Evolutionary conservation across 2,329 filamentous ascomycete species (phyloP).

Genomic region (Colletotrichum musicola): DNA sequence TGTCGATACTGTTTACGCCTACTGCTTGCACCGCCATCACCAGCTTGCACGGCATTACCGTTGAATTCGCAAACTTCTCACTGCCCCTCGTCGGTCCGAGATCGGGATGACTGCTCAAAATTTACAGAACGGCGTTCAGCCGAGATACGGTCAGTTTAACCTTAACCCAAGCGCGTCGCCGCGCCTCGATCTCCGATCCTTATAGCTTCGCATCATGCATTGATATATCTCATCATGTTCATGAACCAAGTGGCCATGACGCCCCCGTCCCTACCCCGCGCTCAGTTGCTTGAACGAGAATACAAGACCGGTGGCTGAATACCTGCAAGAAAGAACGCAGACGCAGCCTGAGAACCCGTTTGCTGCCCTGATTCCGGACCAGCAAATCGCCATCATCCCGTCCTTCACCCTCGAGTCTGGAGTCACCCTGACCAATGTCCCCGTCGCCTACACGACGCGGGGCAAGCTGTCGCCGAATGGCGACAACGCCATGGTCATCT

Average conservation of each 20-base stretch:
- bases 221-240: neutral
- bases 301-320: slow-evolving; percentile 69
- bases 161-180: neutral
- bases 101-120: slow-evolving; percentile 44
- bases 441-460: slow-evolving; percentile 75
- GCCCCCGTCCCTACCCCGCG: neutral
- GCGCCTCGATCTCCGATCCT: slow-evolving; percentile 9
- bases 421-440: slow-evolving; percentile 81
- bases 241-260: slow-evolving; percentile 3
- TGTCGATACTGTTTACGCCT: neutral
- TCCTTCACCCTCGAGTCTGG: slow-evolving; percentile 95
- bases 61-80: neutral
- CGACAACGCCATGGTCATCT: slow-evolving; percentile 81
- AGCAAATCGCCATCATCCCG: slow-evolving; percentile 87
- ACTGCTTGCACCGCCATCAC: neutral
- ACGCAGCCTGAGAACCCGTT: slow-evolving; percentile 94
- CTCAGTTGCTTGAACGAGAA: neutral
- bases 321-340: slow-evolving; percentile 73
- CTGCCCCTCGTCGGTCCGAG: slow-evolving; percentile 32
- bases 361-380: slow-evolving; percentile 85
- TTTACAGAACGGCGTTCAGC: slow-evolving; percentile 40
- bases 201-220: neutral
- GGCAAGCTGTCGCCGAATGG: slow-evolving; percentile 69
- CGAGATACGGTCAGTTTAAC: slow-evolving; percentile 50
- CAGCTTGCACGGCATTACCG: neutral